These are phyloP conservation scores for Penicillium argentinense DNA, from an alignment of 495 filamentous ascomycete species.

Conservation along the genomic window DNA sequence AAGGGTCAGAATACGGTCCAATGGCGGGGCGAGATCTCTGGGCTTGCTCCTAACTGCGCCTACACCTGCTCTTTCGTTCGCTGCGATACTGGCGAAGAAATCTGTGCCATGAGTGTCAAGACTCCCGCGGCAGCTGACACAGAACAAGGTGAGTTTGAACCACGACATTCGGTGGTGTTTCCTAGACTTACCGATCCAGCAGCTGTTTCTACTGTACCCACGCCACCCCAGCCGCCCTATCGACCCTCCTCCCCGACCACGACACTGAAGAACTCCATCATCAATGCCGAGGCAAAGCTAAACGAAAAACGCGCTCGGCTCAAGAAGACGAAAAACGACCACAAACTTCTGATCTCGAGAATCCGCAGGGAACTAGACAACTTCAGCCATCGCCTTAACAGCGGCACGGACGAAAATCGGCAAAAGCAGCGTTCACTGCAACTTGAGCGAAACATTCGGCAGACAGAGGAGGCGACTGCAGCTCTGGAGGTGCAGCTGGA, in stretches of 20 bases:
- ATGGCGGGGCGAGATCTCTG: conserved; percentile 86
- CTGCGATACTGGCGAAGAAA: conserved; percentile 66
- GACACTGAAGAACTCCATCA: conserved; percentile 84
- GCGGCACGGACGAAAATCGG: conserved; percentile 79
- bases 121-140: conserved; percentile 69
- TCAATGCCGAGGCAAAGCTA: conserved; percentile 73
- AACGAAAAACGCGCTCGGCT: conserved; percentile 73
- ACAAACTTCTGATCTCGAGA: conserved; percentile 66
- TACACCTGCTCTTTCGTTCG: conserved; percentile 85
- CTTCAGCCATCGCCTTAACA: conserved; percentile 63
- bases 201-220: conserved; percentile 43
- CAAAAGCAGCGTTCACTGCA: conserved; percentile 76
- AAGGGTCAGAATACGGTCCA: conserved; percentile 51
- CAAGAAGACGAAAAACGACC: conserved; percentile 76
- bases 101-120: conserved; percentile 78
- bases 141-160: conserved; percentile 54
- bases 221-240: conserved; percentile 57
- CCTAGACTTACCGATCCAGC: conserved; percentile 6
- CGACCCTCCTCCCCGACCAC: conserved; percentile 86
- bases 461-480: conserved; percentile 74
- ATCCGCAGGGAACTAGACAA: conserved; percentile 81
- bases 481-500: conserved; percentile 65
- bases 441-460: conserved; percentile 74
- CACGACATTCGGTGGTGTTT: neutral
- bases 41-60: conserved; percentile 79